Percentiles rank a stretch among this genome's conserved stretches.
Evolutionary conservation across 2,329 filamentous ascomycete genomes (phyloP).

Genomic region (Penicillium fuscoglaucum): DNA sequence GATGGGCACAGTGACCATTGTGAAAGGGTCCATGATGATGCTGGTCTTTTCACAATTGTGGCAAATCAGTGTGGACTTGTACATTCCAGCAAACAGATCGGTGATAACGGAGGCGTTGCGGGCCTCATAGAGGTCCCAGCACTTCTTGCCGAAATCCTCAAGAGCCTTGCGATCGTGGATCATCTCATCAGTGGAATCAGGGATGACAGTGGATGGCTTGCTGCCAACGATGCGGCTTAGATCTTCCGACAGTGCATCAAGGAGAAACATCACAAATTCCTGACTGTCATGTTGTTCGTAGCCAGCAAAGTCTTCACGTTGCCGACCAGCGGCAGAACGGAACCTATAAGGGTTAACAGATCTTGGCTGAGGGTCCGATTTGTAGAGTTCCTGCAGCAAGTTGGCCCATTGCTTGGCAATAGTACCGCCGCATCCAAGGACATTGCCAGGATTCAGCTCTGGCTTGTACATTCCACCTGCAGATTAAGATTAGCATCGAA

Average conservation of each 20-base stretch:
- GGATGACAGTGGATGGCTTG: slow-evolving; percentile 97
- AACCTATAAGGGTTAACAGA: slow-evolving; percentile 78
- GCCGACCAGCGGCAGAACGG: slow-evolving; percentile 77
- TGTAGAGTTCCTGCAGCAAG: slow-evolving; percentile 76
- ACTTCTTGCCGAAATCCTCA: slow-evolving; percentile 78
- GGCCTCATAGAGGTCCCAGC: slow-evolving; percentile 87
- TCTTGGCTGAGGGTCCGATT: slow-evolving; percentile 58
- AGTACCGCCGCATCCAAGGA: slow-evolving; percentile 78
- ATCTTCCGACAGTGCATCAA: slow-evolving; percentile 94
- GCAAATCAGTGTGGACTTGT: slow-evolving; percentile 95
- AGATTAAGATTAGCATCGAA: slow-evolving; percentile 15
- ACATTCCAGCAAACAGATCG: slow-evolving; percentile 95
- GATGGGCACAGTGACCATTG: slow-evolving; percentile 85
- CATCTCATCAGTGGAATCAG: slow-evolving; percentile 96
- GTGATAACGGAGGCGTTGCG: slow-evolving; percentile 94
- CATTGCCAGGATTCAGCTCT: slow-evolving; percentile 84
- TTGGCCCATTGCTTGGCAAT: slow-evolving; percentile 82
- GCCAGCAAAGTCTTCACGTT: slow-evolving; percentile 83
- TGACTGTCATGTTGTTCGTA: slow-evolving; percentile 98
- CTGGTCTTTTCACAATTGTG: slow-evolving; percentile 90
- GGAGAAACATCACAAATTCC: slow-evolving; percentile 90
- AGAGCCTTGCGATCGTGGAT: slow-evolving; percentile 79
- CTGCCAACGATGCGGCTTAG: slow-evolving; percentile 81
- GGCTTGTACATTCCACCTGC: slow-evolving; percentile 65
- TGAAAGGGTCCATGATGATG: slow-evolving; percentile 98